Evolutionary conservation across 345 rosid species (phyloP).

Genomic region (Lepidium aucheri): DNA sequence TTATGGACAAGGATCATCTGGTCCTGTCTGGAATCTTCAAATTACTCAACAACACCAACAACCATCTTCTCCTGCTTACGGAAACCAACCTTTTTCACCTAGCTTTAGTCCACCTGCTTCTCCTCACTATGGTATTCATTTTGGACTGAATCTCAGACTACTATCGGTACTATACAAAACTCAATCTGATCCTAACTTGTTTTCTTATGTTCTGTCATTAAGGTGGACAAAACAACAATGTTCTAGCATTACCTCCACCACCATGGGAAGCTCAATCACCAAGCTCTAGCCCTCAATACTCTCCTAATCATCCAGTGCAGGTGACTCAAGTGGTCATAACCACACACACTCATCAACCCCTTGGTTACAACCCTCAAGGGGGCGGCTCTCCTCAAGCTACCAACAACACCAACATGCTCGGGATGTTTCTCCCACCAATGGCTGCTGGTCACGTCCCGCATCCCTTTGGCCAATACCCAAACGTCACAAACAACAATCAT

Average conservation of each 20-base stretch:
- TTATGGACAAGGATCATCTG: slow-evolving; percentile 38
- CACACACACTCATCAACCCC: slow-evolving; percentile 44
- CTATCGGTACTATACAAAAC: background rate
- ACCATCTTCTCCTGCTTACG: slow-evolving; percentile 62
- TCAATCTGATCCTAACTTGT: background rate
- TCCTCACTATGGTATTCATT: slow-evolving; percentile 22
- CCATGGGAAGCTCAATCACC: slow-evolving; percentile 93
- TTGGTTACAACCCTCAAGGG: slow-evolving; percentile 44
- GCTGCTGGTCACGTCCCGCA: slow-evolving; percentile 7
- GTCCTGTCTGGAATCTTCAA: slow-evolving; percentile 75
- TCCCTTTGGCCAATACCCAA: slow-evolving; percentile 20
- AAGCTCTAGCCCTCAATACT: slow-evolving; percentile 40
- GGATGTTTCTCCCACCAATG: slow-evolving; percentile 60
- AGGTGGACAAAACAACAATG: slow-evolving; percentile 32
- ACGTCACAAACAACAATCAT: background rate
- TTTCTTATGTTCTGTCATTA: background rate
- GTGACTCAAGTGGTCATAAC: slow-evolving; percentile 52
- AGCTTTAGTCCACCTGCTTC: slow-evolving; percentile 24
- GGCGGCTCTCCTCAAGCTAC: slow-evolving; percentile 26
- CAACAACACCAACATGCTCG: slow-evolving; percentile 41
- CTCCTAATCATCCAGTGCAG: slow-evolving; percentile 56
- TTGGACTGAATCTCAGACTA: background rate
- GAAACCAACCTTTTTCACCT: slow-evolving; percentile 36
- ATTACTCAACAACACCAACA: slow-evolving; percentile 41
- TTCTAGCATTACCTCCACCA: slow-evolving; percentile 67